Base-by-base conservation (phyloP, 768 basidiomycete species). In the Hortiboletus campestris region DNA sequence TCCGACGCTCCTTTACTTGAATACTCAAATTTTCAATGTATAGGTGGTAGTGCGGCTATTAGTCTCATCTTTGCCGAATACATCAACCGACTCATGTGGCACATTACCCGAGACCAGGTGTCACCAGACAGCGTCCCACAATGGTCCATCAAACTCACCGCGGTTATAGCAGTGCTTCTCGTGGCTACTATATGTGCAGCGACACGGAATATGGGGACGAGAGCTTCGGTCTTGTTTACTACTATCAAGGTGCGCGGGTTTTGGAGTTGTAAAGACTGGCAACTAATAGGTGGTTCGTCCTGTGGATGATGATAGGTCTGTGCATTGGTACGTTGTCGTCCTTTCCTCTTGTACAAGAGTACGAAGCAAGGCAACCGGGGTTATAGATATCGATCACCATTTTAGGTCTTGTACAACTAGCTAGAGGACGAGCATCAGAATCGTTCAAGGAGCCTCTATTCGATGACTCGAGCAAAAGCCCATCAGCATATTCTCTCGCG, bases 1-100 rank as follows among this genome's bases (percentile, higher is more conserved):
- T 45, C 41, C 29, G 7, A 49, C 22, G 13, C 16, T 41, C 6
- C 6, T 3, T 35, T 2, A 3, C 16, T n/a, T 19, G 10, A 13
- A 46, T 22, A 14, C 45, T 59, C 45, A 56, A 60, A 6, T 40
- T 42, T 62, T 41, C 28, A 11, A 47, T 14, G 28, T 50, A 20
- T 57, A 87, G 90, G 91, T 52, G 72, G 80, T 39, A 87, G 84
- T 64, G 91, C 95, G 2, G 91, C 96, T 36, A 86, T 96, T 46
- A 85, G 88, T 41, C 84, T 98, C 44, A 94, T 93, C 50, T 92
- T 92, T 68, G 84, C 88, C 6, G 94, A 98, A 75, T 98, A 99
- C 67, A 69, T 97, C 51, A 96, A 94, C 70, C 84, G 95, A 51
- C 79, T 98, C 43, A 81, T 96, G 61, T 94, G 85, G 78, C 88